These are phyloP conservation scores for Ogataea glucozyma DNA, from an alignment of 805 yeast species.

Conservation along the genomic window DNA sequence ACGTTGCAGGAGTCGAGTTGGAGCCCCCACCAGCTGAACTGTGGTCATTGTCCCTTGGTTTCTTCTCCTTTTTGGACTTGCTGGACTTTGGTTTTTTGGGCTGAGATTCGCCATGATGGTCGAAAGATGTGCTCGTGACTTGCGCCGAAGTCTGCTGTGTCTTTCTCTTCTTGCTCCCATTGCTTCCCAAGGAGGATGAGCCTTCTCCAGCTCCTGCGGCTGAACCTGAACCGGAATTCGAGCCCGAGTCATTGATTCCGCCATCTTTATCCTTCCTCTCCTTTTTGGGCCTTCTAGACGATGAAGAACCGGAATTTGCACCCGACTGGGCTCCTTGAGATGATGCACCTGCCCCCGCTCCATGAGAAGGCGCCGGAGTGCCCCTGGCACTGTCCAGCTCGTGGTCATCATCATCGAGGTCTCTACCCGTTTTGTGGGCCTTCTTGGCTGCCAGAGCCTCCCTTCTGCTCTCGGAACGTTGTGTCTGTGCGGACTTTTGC, in stretches of 20 bases:
- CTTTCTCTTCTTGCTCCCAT: constrained; percentile 6
- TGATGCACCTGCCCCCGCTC: constrained; percentile 10
- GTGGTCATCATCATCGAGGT: constrained; percentile 26
- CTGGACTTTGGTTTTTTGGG: constrained; percentile 17
- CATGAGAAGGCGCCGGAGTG: constrained; percentile 21
- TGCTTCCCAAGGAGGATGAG: not conserved
- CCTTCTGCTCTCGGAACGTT: constrained; percentile 81
- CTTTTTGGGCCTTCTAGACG: constrained; percentile 17
- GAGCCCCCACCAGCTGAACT: constrained; percentile 7
- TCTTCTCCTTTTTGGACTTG: constrained; percentile 23
- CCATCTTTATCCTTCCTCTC: constrained; percentile 17
- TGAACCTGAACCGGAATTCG: constrained; percentile 1
- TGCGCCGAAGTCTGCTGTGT: constrained; percentile 4
- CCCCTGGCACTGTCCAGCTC: constrained; percentile 28
- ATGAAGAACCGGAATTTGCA: constrained; percentile 1
- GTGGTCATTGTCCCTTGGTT: constrained; percentile 17
- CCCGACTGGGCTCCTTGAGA: constrained; percentile 8
- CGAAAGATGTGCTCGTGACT: not conserved
- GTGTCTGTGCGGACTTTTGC: constrained; percentile 67
- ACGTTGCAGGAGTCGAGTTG: constrained; percentile 9
- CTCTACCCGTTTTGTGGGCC: constrained; percentile 42
- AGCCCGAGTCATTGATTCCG: constrained; percentile 4
- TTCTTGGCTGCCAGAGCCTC: constrained; percentile 91
- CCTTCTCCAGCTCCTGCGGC: constrained; percentile 2
- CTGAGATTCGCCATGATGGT: not conserved